Base-by-base conservation (phyloP, 805 yeast species). In the Clavispora asparagi region DNA sequence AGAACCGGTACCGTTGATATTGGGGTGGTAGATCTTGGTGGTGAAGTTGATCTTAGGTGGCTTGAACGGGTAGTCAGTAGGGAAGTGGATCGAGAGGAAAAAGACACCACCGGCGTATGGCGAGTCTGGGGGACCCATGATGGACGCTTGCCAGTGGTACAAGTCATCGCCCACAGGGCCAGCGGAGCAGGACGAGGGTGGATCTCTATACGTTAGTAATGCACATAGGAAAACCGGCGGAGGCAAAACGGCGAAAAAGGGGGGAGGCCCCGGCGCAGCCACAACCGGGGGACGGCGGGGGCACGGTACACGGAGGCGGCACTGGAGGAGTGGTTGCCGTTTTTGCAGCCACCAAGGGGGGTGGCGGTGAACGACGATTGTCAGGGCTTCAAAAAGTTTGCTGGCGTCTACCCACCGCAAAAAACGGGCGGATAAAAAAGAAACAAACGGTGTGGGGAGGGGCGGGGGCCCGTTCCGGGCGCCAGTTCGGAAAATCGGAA, bases 71-170 rank as follows among this genome's bases (percentile, higher is more conserved):
- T 94, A 94, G 71, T 94, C 98, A 48, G 98, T 91, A 66, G 99
- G 99, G 86, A 94, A 94, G 68, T 90, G 96, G 67, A 94, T 90
- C 45, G 95, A 83, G 53, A 94, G 79, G 78, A 94, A 94, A 71
- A 94, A 94, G 39, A 92, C 97, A 62, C 98, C 99, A 55, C 92
- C 92, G 19, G 83, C 82, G 47, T 79, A 79, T 53, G 84, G 94
- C 41, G 97, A 87, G 72, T 94, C 98, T 57, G 96, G 81, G 43
- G 99, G 99, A 42, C 99, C 99, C 95, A 94, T 89, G 67, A 94
- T 94, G 39, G 98, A 91, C 37, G 98, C 99, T 74, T 94, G 98
- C 99, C 99, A 94, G 76, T 92, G 98, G 74, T 86, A 94, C 64
- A 92, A 76, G 69, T 92, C 99, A 60, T 94, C 98, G 41, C 97